Conservation (phyloP, 148 eudicot genomes). For the Oxyria digyna region DNA sequence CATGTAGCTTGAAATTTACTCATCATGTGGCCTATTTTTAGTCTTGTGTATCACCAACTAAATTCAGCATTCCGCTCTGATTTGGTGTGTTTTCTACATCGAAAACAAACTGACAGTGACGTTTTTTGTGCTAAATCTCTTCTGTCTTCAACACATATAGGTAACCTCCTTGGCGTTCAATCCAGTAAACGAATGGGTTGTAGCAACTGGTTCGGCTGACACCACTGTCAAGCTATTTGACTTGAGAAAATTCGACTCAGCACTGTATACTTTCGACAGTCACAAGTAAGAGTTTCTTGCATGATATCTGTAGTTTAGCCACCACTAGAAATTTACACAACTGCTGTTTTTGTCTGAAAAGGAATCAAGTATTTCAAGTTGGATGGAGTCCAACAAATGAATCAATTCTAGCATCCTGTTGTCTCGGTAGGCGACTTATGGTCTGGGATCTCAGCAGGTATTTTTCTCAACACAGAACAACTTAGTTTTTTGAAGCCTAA, state of each 20-base stretch:
- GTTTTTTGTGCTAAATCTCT: background rate
- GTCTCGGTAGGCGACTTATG: conserved; percentile 91
- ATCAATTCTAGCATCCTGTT: conserved; percentile 83
- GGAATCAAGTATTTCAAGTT: conserved; percentile 89
- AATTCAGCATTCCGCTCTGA: background rate
- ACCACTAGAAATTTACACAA: background rate
- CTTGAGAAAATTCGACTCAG: conserved; percentile 37
- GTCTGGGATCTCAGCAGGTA: conserved; percentile 99
- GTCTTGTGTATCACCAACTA: background rate
- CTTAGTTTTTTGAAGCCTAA: background rate
- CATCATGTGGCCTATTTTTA: background rate
- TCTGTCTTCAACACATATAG: conserved; percentile 14
- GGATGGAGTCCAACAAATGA: conserved; percentile 93
- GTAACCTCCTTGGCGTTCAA: conserved; percentile 80
- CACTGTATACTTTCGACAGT: conserved; percentile 68
- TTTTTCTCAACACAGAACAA: background rate
- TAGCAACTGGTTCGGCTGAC: conserved; percentile 71
- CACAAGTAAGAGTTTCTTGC: conserved; percentile 54
- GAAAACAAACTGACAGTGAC: background rate
- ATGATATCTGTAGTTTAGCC: background rate
- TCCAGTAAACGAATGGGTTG: conserved; percentile 71
- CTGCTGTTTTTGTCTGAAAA: conserved; percentile 15
- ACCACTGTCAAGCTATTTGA: conserved; percentile 58
- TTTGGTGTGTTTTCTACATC: background rate
- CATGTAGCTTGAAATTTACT: background rate